These are phyloP conservation scores for Pilatotrama ljubarskyi DNA, from an alignment of 768 basidiomycete genomes.

Conservation along the genomic window DNA sequence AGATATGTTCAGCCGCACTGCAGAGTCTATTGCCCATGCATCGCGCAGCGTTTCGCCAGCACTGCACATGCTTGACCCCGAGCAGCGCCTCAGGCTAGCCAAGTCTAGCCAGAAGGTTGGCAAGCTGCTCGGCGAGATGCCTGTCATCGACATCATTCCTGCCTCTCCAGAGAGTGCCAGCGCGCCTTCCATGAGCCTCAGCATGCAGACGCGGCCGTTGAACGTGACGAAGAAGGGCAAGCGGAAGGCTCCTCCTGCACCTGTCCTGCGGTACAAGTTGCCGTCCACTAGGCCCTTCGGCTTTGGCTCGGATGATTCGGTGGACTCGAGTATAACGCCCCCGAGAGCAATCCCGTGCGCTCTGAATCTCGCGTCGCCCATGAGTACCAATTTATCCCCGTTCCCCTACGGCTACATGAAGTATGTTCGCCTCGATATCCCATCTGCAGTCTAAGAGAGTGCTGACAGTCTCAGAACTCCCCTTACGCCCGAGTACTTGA, in stretches of 20 bases:
- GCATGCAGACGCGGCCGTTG: background rate
- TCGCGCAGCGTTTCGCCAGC: constrained; percentile 9
- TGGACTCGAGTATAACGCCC: background rate
- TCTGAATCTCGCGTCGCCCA: constrained; percentile 7
- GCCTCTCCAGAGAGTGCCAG: background rate
- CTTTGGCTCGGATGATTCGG: background rate
- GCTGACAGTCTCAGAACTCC: background rate
- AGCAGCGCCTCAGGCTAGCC: constrained; percentile 16
- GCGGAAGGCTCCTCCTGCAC: constrained; percentile 3
- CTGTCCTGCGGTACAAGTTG: constrained; percentile 9
- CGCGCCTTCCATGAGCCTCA: background rate
- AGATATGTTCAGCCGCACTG: constrained; percentile 18
- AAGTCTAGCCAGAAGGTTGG: constrained; percentile 23
- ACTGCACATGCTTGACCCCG: constrained; percentile 18
- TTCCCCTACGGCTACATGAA: constrained; percentile 12
- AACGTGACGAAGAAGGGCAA: background rate
- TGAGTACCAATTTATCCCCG: constrained; percentile 1
- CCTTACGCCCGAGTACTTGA: constrained; percentile 10
- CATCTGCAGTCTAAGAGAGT: background rate
- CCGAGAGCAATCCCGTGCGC: constrained; percentile 5
- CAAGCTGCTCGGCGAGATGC: constrained; percentile 15
- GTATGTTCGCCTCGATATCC: background rate
- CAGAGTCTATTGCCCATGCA: constrained; percentile 12
- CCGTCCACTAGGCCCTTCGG: background rate
- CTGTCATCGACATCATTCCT: constrained; percentile 17